phyloP scores from a whole-genome alignment of 768 basidiomycete species.

The Podaxis carcinomalis region DNA sequence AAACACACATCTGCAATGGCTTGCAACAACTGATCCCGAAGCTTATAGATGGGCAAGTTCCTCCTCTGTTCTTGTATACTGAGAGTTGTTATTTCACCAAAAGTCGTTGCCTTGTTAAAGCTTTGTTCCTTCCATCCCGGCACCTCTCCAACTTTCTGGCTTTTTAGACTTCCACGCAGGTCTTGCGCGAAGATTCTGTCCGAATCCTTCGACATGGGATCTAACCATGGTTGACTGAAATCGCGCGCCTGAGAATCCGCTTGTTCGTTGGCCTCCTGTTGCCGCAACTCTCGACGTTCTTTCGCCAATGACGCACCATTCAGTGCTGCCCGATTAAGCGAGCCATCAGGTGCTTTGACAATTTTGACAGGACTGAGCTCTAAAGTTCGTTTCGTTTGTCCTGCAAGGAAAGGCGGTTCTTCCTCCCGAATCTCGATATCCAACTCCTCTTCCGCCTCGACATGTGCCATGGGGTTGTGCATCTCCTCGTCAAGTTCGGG shows the following conservation, averaged over 20 bases:
- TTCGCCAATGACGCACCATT: slow-evolving; percentile 92
- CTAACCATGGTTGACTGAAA: slow-evolving; percentile 95
- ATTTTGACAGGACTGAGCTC: slow-evolving; percentile 97
- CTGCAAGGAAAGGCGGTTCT: slow-evolving; percentile 92
- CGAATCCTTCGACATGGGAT: slow-evolving; percentile 89
- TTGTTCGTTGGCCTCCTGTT: slow-evolving; percentile 91
- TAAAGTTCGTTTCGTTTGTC: slow-evolving; percentile 93
- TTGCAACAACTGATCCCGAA: slow-evolving; percentile 83
- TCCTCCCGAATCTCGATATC: slow-evolving; percentile 98
- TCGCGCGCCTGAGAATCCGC: slow-evolving; percentile 94
- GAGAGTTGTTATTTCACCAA: slow-evolving; percentile 85
- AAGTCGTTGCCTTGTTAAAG: slow-evolving; percentile 94
- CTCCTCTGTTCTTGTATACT: slow-evolving; percentile 93
- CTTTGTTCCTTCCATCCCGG: slow-evolving; percentile 90
- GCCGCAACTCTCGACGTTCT: slow-evolving; percentile 89
- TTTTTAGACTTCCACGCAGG: slow-evolving; percentile 73
- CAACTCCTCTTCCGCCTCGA: slow-evolving; percentile 92
- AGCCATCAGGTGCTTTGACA: slow-evolving; percentile 97
- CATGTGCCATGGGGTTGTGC: slow-evolving; percentile 67
- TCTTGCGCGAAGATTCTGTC: slow-evolving; percentile 95
- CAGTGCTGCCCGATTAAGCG: slow-evolving; percentile 91
- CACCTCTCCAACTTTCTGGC: slow-evolving; percentile 77
- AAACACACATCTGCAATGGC: slow-evolving; percentile 80
- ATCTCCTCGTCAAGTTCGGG: slow-evolving; percentile 90
- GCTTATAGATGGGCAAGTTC: slow-evolving; percentile 91